Evolutionary conservation across 2,329 filamentous ascomycete genomes (phyloP), one percentile per base, ranked within the genome.

Genomic region (Gliomastix tumulicola): DNA sequence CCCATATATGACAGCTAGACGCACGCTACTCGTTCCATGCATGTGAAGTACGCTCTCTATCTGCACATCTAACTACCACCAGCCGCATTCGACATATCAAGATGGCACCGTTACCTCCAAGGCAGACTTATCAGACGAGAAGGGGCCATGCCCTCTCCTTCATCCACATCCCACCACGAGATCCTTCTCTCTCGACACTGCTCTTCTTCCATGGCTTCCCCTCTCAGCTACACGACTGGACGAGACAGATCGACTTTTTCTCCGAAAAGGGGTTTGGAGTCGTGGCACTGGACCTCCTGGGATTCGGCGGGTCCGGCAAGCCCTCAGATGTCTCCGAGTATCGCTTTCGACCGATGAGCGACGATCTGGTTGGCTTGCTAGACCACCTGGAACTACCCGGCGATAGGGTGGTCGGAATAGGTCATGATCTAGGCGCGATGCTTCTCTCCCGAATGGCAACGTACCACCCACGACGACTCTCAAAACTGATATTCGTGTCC

Each of bases 121-220:
- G n/a, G n/a, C n/a, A n/a, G n/a, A n/a, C n/a, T n/a, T n/a, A n/a
- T n/a, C n/a, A n/a, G n/a, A n/a, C n/a, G n/a, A n/a, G n/a, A n/a
- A n/a, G n/a, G n/a, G 25, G 25, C 10, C 25, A 28, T 16, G 11
- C n/a, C n/a, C 17, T n/a, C 40, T 57, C 54, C 3, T 61, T 60
- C 42, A 41, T 58, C 19, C 44, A 50, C 34, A 46, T 51, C 4
- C 47, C 43, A 5, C 30, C 47, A 4, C 41, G 36, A 1, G 19
- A 27, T 12, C 19, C 41, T 2, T 36, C 30, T 7, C 38, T 46
- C 7, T 43, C 51, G 5, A 68, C 65, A 0, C 47, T 72, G 5
- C 50, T 74, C 12, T 55, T 73, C 37, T 54, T 72, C 11, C 69
- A 72, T 42, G 67, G 69, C 22, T 68, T 69, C 34, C 68, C 68